A percentile compares a stretch with the other conserved stretches of the same genome.
Evolutionary conservation across 2,329 filamentous ascomycete species (phyloP).

Genomic region (Penicillium sp.): DNA sequence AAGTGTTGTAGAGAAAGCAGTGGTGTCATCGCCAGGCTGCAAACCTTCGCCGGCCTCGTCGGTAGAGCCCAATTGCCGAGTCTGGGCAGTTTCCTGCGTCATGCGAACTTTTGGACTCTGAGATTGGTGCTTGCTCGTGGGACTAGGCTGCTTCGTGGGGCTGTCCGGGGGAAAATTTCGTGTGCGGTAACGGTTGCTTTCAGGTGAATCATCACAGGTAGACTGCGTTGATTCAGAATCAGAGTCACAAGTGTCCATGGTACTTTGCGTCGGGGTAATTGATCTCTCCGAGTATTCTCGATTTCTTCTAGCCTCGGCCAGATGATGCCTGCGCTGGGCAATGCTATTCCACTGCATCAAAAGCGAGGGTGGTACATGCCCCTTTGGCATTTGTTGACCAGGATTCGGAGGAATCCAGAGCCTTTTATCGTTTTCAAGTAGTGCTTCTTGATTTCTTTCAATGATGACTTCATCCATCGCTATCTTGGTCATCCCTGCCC

Average conservation of each 20-base stretch:
- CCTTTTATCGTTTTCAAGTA: slow-evolving; percentile 43
- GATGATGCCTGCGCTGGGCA: slow-evolving; percentile 12
- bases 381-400: slow-evolving; percentile 23
- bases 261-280: slow-evolving; percentile 13
- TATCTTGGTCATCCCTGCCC: slow-evolving; percentile 36
- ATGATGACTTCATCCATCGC: slow-evolving; percentile 42
- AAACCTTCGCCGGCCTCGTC: too few species aligned
- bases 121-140: not conserved
- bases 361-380: slow-evolving; percentile 33
- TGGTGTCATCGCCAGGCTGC: too few species aligned
- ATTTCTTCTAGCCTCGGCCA: slow-evolving; percentile 2
- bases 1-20: too few species aligned
- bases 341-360: slow-evolving; percentile 35
- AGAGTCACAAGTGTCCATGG: slow-evolving; percentile 1
- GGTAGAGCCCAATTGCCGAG: too few species aligned
- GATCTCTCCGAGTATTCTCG: slow-evolving; percentile 1
- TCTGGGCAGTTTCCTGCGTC: too few species aligned
- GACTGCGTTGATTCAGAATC: too few species aligned
- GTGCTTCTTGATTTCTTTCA: slow-evolving; percentile 44
- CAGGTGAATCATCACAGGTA: too few species aligned
- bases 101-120: not conserved
- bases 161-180: not conserved
- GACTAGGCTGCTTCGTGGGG: not conserved
- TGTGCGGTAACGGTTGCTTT: too few species aligned
- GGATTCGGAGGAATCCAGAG: slow-evolving; percentile 38